A percentile compares a stretch with the other conserved stretches of the same genome.
phyloP scores from a whole-genome alignment of 2,329 filamentous ascomycete species.

The Myotisia sp. region DNA sequence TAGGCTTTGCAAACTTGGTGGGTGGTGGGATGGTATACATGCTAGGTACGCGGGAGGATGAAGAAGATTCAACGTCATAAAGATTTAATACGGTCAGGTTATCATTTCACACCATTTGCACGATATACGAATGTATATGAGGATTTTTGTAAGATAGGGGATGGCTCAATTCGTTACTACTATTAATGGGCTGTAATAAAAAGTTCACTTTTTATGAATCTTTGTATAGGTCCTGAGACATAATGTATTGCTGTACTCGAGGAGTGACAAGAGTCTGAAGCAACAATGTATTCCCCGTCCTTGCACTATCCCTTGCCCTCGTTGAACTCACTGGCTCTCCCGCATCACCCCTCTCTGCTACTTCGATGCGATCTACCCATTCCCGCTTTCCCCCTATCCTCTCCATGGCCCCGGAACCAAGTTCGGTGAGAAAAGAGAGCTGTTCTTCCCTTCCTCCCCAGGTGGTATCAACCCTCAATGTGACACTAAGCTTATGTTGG shows the following conservation, averaged over 20 bases:
- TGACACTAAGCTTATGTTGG: slow-evolving; percentile 31
- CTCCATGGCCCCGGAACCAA: slow-evolving; percentile 26
- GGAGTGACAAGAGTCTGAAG: slow-evolving; percentile 25
- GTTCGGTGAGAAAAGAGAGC: slow-evolving; percentile 22
- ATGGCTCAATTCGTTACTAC: too few species aligned
- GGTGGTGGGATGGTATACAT: slow-evolving; percentile 34
- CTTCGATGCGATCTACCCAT: slow-evolving; percentile 30
- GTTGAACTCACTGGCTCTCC: slow-evolving; percentile 32
- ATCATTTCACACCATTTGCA: too few species aligned
- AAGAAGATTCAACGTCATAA: slow-evolving; percentile 20
- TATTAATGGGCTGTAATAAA: too few species aligned
- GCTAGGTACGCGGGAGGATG: slow-evolving; percentile 29
- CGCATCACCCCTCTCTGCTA: slow-evolving; percentile 26
- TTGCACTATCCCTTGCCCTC: slow-evolving; percentile 26
- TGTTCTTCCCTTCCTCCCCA: slow-evolving; percentile 29
- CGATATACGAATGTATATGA: too few species aligned
- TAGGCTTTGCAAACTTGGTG: slow-evolving; percentile 33
- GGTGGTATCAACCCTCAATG: slow-evolving; percentile 28
- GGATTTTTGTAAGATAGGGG: too few species aligned
- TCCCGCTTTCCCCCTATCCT: slow-evolving; percentile 25
- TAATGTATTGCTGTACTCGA: slow-evolving; percentile 22
- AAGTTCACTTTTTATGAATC: slow-evolving; percentile 2
- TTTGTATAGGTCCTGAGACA: slow-evolving; percentile 21
- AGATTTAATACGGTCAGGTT: too few species aligned
- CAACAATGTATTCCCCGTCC: slow-evolving; percentile 25